phyloP scores from a whole-genome alignment of 2,329 filamentous ascomycete genomes.

The Venturiaceae sp. region DNA sequence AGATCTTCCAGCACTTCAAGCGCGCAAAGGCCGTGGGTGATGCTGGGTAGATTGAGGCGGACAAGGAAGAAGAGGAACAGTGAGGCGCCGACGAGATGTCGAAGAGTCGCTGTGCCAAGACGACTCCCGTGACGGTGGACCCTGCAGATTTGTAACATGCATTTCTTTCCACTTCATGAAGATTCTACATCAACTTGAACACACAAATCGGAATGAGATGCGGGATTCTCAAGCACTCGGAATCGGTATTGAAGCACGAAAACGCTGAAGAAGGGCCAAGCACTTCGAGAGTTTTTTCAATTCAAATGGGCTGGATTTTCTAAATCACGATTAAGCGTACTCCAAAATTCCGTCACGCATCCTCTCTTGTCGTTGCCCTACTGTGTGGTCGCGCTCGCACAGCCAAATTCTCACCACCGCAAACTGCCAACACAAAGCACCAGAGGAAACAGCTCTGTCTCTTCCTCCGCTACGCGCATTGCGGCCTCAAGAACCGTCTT shows the following conservation, averaged over 20 bases:
- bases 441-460: too few species aligned
- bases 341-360: not conserved
- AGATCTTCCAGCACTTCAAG: conserved; percentile 1
- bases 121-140: too few species aligned
- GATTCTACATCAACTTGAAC: not conserved
- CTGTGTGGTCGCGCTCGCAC: too few species aligned
- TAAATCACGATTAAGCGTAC: not conserved
- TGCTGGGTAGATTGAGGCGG: not conserved
- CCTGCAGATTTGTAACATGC: not conserved
- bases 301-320: too few species aligned
- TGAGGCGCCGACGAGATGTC: not conserved
- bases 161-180: not conserved
- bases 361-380: too few species aligned
- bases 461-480: not conserved
- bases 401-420: not conserved
- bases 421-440: not conserved
- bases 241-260: too few species aligned
- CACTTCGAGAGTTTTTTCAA: too few species aligned
- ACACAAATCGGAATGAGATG: not conserved
- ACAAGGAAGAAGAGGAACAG: not conserved
- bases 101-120: not conserved
- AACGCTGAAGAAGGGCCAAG: too few species aligned
- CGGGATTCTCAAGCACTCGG: not conserved
- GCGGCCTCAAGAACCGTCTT: not conserved
- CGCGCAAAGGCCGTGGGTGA: conserved; percentile 1